Base-by-base conservation (phyloP, 192 early-diverging fungal genomes). In the Endogone sp. region DNA sequence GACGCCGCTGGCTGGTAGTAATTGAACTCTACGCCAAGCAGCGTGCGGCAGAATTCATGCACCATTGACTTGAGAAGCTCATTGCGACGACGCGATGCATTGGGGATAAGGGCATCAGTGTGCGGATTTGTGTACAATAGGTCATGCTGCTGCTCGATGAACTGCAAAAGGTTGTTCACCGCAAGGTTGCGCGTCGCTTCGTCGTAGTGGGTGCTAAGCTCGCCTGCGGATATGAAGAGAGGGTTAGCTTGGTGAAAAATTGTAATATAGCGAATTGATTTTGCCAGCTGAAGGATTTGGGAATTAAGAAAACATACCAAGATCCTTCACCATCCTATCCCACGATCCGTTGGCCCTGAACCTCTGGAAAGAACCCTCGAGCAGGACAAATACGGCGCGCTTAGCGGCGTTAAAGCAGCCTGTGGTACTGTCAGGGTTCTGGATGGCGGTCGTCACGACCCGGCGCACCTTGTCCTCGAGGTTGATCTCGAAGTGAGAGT, bases 401-500 rank as follows among this genome's bases (percentile, higher is more conserved):
- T 77, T 82, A 28, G 76, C 76, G 22, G 71, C 63, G 49, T 71
- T 64, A 55, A 81, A 81, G 49, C 77, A 75, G 24, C 60, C 62
- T 26, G 60, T 44, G 24, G 65, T 25, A 16, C 37, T 16, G 29
- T 76, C 64, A 27, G 63, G 70, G 8, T 68, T 28, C 62, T 84
- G 62, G 28, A 85, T 61, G 30, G 72, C 71, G 10, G 67, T 25
- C 29, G 67, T 75, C 21, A 84, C 77, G 3, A 54, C 63, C 63
- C 73, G 62, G 20, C 82, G 74, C 10, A 86, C 77, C 60, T 73
- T 70, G 25, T 86, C 85, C 68, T 86, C 85, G 26, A 86, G 23
- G 64, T 86, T 86, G 20, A 86, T 75, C 80, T 86, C 85, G 68
- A 86, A 82, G 37, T 82, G 75, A 29, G 77, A 80, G 29, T 81